phyloP scores from a whole-genome alignment of 2,329 filamentous ascomycete species.

The Colletotrichum sp. region DNA sequence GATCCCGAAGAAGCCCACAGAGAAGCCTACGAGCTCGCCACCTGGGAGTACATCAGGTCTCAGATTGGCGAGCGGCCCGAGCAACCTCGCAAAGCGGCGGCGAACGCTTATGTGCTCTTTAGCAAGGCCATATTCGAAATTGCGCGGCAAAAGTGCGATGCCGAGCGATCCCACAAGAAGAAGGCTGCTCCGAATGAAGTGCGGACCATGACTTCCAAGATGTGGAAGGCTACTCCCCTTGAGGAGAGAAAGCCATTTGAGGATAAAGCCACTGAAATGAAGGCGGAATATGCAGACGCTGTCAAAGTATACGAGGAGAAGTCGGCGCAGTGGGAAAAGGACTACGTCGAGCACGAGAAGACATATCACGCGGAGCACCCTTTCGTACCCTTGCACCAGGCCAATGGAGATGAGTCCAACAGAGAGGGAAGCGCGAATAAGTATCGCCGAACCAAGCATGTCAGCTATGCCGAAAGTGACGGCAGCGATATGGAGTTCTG shows the following conservation, averaged over 20 bases:
- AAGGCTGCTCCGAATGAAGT: slow-evolving; percentile 80
- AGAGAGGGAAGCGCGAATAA: slow-evolving; percentile 29
- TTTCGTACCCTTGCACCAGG: slow-evolving; percentile 36
- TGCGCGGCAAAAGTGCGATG: slow-evolving; percentile 65
- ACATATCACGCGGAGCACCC: slow-evolving; percentile 61
- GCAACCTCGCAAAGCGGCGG: slow-evolving; percentile 74
- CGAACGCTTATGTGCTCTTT: slow-evolving; percentile 89
- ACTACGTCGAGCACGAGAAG: slow-evolving; percentile 59
- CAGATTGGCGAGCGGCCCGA: slow-evolving; percentile 77
- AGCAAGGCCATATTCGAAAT: slow-evolving; percentile 79
- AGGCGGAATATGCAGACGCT: slow-evolving; percentile 65
- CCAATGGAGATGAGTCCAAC: not conserved
- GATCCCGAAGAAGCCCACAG: slow-evolving; percentile 58
- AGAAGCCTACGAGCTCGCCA: slow-evolving; percentile 61
- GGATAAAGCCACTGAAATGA: slow-evolving; percentile 74
- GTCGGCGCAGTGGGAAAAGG: slow-evolving; percentile 75
- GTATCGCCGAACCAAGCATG: slow-evolving; percentile 35
- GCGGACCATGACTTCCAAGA: slow-evolving; percentile 82
- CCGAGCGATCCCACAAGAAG: slow-evolving; percentile 66
- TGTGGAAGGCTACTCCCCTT: slow-evolving; percentile 82
- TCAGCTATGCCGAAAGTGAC: slow-evolving; percentile 42
- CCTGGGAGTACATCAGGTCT: slow-evolving; percentile 56
- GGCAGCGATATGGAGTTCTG: slow-evolving; percentile 31
- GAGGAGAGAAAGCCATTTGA: slow-evolving; percentile 80
- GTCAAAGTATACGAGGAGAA: slow-evolving; percentile 65